phyloP scores from a whole-genome alignment of 2,329 filamentous ascomycete genomes.

The Aureobasidium sp. region DNA sequence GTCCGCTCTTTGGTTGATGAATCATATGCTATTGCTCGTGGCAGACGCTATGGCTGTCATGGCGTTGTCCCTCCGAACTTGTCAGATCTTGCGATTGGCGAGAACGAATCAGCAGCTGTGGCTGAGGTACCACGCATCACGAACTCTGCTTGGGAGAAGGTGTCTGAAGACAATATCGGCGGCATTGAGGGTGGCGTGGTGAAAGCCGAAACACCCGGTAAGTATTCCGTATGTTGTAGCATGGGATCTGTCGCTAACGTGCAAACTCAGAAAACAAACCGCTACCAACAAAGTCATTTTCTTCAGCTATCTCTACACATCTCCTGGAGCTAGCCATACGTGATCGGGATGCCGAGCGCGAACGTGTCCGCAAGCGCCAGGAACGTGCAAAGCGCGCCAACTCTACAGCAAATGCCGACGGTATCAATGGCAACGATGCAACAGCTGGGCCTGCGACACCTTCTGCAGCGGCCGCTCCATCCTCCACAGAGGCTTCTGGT shows the following conservation, averaged over 20 bases:
- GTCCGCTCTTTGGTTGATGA: slow-evolving; percentile 72
- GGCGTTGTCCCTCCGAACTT: slow-evolving; percentile 73
- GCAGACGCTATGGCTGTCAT: slow-evolving; percentile 63
- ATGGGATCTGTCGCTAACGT: not conserved
- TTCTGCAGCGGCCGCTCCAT: slow-evolving; percentile 26
- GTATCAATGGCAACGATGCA: not conserved
- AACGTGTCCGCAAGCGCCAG: slow-evolving; percentile 41
- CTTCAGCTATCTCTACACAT: slow-evolving; percentile 40
- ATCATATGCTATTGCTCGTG: slow-evolving; percentile 61
- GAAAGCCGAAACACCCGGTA: not conserved
- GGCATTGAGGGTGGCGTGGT: not conserved
- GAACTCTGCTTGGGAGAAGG: slow-evolving; percentile 38
- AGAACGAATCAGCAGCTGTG: slow-evolving; percentile 33
- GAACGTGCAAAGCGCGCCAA: slow-evolving; percentile 31
- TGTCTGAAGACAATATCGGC: not conserved
- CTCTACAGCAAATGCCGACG: slow-evolving; percentile 18
- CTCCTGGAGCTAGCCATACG: slow-evolving; percentile 57
- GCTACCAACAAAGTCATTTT: slow-evolving; percentile 40
- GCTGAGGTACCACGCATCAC: slow-evolving; percentile 32
- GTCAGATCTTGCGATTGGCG: slow-evolving; percentile 58
- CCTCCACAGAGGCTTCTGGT: slow-evolving; percentile 31
- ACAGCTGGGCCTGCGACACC: slow-evolving; percentile 24
- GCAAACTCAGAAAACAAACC: slow-evolving; percentile 38
- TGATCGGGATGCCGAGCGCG: slow-evolving; percentile 68
- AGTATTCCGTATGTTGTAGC: not conserved